These are phyloP conservation scores for Crithidia sp. DNA, from an alignment of 208 protist species.

Conservation along the genomic window DNA sequence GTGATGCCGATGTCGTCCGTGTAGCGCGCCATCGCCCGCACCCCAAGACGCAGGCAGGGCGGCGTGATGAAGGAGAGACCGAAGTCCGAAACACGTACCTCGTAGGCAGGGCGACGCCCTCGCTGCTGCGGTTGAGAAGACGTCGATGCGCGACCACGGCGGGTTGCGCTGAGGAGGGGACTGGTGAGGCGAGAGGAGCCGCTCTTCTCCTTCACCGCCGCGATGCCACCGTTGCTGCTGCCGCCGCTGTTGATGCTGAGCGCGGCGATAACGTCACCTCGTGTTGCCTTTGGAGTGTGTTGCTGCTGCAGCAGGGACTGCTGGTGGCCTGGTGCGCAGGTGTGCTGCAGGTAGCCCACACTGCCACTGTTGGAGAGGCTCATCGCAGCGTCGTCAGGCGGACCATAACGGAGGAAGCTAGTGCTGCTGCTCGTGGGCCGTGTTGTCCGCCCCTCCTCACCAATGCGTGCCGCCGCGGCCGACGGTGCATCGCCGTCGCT, in stretches of 20 bases:
- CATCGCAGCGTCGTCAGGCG: background rate
- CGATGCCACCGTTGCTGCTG: no score
- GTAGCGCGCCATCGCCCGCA: constrained; percentile 24
- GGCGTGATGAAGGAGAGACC: constrained; percentile 54
- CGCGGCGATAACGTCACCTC: no score
- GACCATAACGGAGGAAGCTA: no score
- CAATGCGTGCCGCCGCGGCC: no score
- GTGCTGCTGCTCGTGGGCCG: background rate
- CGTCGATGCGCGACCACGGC: background rate
- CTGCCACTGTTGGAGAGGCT: background rate
- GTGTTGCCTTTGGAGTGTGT: no score
- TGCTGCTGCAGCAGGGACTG: background rate
- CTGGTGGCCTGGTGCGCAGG: background rate
- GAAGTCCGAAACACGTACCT: constrained; percentile 52
- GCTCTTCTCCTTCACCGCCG: background rate
- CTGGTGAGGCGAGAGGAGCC: background rate
- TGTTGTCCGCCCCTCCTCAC: no score
- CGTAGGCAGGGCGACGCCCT: constrained; percentile 30
- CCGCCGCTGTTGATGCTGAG: no score
- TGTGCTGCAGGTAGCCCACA: background rate
- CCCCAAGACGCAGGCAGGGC: constrained; percentile 36
- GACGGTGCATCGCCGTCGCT: no score
- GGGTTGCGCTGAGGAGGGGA: constrained; percentile 1
- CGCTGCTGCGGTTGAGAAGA: background rate
- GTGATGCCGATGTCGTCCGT: constrained; percentile 12